Evolutionary conservation across 306 rosid species (phyloP).

Genomic region (Inga leiocalycina): DNA sequence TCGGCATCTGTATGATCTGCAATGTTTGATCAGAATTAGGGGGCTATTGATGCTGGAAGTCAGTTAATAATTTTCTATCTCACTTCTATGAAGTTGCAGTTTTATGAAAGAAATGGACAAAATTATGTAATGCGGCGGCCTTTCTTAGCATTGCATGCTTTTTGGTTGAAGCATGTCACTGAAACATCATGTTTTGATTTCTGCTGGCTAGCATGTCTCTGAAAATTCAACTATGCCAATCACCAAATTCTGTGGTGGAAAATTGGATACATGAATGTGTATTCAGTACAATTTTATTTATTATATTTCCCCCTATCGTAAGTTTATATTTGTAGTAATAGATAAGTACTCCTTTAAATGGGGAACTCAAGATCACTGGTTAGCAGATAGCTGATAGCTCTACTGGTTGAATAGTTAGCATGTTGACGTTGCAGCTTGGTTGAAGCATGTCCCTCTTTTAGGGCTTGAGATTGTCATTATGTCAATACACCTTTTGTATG

Average conservation of each 20-base stretch:
- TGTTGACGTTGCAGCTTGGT: not conserved
- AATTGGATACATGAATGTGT: not conserved
- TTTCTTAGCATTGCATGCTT: not conserved
- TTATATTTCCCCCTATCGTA: not conserved
- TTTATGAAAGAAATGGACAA: not conserved
- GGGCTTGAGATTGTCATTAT: not conserved
- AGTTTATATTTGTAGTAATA: not conserved
- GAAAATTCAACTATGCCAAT: not conserved
- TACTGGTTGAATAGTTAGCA: not conserved
- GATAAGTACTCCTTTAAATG: constrained; percentile 4
- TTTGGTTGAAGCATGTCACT: not conserved
- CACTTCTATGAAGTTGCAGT: not conserved
- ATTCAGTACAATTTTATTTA: not conserved
- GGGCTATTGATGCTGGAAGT: not conserved
- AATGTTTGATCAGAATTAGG: not conserved
- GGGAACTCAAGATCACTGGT: constrained; percentile 7
- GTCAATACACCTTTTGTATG: not conserved
- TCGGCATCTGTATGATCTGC: constrained; percentile 10
- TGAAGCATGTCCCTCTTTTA: not conserved
- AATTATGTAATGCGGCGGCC: not conserved
- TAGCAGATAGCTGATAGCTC: not conserved
- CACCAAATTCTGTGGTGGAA: not conserved
- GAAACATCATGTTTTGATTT: constrained; percentile 10
- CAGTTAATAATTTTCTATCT: constrained; percentile 4
- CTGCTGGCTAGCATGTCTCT: not conserved